A percentile compares a stretch with the other conserved stretches of the same genome.
Conservation (phyloP, 371 early-diverging fungal genomes). For the Apophysomyces trapeziformis region DNA sequence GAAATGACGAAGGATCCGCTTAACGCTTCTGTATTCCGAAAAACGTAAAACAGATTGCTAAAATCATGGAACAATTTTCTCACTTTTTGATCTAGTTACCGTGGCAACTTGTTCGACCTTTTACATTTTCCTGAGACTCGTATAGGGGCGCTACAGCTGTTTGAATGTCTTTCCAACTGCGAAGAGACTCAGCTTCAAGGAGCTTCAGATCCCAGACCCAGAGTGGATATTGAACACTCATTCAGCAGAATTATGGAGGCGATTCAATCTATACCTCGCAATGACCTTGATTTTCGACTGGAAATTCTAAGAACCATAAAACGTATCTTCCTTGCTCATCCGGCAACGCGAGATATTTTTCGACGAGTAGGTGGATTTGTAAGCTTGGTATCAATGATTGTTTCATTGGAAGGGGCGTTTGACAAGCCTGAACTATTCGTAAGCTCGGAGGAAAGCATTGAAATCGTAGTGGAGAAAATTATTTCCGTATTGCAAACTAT, state of each 20-base stretch:
- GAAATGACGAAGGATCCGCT: constrained; percentile 43
- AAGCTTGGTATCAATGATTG: constrained; percentile 65
- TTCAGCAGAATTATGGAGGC: constrained; percentile 68
- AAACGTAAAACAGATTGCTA: constrained; percentile 31
- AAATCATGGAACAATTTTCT: neutral
- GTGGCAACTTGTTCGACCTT: constrained; percentile 64
- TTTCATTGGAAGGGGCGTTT: constrained; percentile 65
- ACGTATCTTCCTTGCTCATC: constrained; percentile 52
- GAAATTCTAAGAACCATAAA: constrained; percentile 60
- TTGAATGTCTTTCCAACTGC: constrained; percentile 59
- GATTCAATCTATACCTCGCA: constrained; percentile 57
- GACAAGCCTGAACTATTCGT: neutral
- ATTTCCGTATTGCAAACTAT: constrained; percentile 50
- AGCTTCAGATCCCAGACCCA: neutral
- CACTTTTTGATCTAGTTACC: constrained; percentile 21
- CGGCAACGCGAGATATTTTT: constrained; percentile 56
- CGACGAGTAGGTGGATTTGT: constrained; percentile 69
- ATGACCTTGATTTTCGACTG: constrained; percentile 62
- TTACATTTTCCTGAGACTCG: constrained; percentile 59
- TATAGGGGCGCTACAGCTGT: constrained; percentile 52
- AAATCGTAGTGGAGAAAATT: constrained; percentile 34
- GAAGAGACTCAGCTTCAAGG: constrained; percentile 20
- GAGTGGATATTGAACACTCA: constrained; percentile 40
- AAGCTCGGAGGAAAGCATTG: constrained; percentile 5
- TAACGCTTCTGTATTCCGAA: constrained; percentile 38